These are phyloP conservation scores for Botrytis squamosa DNA, from an alignment of 2,329 filamentous ascomycete genomes.

Conservation along the genomic window DNA sequence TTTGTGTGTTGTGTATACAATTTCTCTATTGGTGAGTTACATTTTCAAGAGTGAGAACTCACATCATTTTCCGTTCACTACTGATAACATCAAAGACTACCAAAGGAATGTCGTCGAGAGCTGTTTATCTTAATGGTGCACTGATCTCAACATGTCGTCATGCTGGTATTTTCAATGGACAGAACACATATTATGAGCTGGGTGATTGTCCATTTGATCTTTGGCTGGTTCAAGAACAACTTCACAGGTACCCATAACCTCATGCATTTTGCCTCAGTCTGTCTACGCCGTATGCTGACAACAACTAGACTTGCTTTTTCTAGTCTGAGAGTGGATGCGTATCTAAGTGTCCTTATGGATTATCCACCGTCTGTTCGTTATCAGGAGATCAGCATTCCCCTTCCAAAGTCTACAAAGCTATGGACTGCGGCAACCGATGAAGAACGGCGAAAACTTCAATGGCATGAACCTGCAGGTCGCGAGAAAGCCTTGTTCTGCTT, in stretches of 20 bases:
- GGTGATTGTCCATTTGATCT: slow-evolving; percentile 16
- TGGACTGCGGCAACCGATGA: slow-evolving; percentile 7
- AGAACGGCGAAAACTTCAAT: slow-evolving; percentile 15
- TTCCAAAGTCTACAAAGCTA: slow-evolving; percentile 10
- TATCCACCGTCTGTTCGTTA: slow-evolving; percentile 14
- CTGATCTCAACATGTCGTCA: slow-evolving; percentile 11
- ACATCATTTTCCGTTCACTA: not conserved
- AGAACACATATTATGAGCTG: slow-evolving; percentile 15
- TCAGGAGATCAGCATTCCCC: slow-evolving; percentile 16
- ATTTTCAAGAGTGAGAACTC: too few relatives aligned
- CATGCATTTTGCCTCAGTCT: too few relatives aligned
- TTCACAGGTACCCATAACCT: not conserved
- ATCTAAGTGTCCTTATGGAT: slow-evolving; percentile 13
- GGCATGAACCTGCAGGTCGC: slow-evolving; percentile 12
- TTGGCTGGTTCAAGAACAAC: slow-evolving; percentile 11
- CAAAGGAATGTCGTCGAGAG: slow-evolving; percentile 1
- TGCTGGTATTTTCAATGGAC: slow-evolving; percentile 14
- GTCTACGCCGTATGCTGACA: not conserved
- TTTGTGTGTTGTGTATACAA: slow-evolving; percentile 10
- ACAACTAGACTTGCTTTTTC: slow-evolving; percentile 1
- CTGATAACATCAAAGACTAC: not conserved
- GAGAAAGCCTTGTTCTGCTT: slow-evolving; percentile 19
- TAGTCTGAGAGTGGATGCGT: slow-evolving; percentile 7
- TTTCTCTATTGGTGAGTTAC: slow-evolving; percentile 6
- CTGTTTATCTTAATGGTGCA: slow-evolving; percentile 13